These are phyloP conservation scores for Hebeloma cylindrosporum DNA, from an alignment of 768 basidiomycete genomes.

Conservation along the genomic window DNA sequence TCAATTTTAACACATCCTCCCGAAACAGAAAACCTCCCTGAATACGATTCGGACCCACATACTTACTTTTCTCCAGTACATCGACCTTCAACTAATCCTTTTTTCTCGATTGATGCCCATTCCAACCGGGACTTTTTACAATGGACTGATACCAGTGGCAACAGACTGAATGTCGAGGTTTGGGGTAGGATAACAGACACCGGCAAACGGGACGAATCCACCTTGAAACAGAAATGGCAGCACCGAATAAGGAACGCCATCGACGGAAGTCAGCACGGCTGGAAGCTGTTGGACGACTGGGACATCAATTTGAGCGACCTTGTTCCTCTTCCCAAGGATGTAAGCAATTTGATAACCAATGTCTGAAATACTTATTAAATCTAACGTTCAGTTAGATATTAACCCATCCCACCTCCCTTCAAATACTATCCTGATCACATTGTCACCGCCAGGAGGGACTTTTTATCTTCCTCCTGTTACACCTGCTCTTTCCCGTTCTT, in stretches of 20 bases:
- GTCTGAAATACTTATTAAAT: conserved; percentile 8
- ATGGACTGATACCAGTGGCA: conserved; percentile 53
- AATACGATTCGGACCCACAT: conserved; percentile 27
- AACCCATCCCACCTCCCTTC: conserved; percentile 53
- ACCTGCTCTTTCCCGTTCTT: conserved; percentile 38
- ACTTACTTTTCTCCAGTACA: conserved; percentile 82
- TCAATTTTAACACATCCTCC: neutral
- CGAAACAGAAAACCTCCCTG: neutral
- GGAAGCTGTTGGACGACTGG: conserved; percentile 72
- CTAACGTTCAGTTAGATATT: conserved; percentile 27
- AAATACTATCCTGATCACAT: conserved; percentile 69
- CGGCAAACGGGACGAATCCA: neutral
- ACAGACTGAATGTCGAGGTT: conserved; percentile 53
- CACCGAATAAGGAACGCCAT: neutral
- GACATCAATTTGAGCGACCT: conserved; percentile 59
- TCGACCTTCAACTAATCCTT: conserved; percentile 81
- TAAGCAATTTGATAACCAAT: conserved; percentile 34
- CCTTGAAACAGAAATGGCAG: neutral
- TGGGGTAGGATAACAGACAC: conserved; percentile 46
- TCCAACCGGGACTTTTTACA: conserved; percentile 52
- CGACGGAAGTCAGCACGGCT: conserved; percentile 32
- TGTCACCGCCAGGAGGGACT: conserved; percentile 60
- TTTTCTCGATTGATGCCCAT: conserved; percentile 59
- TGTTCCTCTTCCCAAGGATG: conserved; percentile 59
- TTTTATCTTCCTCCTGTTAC: conserved; percentile 53